Percentiles rank a stretch among this genome's conserved stretches.
These are phyloP conservation scores for Leishmania turanica DNA, from an alignment of 208 protist genomes.

Conservation along the genomic window DNA sequence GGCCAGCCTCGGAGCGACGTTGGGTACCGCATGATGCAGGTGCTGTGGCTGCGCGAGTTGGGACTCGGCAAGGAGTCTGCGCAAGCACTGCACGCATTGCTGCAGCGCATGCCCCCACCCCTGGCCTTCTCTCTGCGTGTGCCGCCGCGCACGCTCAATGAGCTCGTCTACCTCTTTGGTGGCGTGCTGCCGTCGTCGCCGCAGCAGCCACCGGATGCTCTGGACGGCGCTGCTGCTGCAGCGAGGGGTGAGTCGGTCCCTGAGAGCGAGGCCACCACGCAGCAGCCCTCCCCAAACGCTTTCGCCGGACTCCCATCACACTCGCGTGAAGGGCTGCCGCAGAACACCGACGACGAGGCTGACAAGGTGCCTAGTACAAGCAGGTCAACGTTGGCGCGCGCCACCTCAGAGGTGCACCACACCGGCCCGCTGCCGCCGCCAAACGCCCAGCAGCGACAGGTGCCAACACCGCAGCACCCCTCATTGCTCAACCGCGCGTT, in stretches of 20 bases:
- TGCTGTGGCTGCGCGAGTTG: conserved; percentile 73
- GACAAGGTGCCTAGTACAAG: neutral
- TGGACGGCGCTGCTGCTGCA: neutral
- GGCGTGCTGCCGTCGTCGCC: conserved; percentile 18
- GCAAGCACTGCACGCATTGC: conserved; percentile 19
- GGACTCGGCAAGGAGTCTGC: conserved; percentile 45
- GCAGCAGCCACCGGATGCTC: neutral
- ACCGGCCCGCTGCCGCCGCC: neutral
- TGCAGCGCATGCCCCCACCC: conserved; percentile 32
- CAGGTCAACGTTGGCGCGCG: neutral
- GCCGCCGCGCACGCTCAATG: conserved; percentile 46
- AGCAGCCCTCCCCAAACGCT: neutral
- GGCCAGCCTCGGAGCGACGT: conserved; percentile 36
- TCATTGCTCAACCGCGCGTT: neutral
- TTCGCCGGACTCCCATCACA: neutral
- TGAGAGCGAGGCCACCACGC: neutral
- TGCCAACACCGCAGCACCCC: neutral
- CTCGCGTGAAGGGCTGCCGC: neutral
- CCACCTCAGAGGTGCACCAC: conserved; percentile 3
- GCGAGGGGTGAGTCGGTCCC: neutral
- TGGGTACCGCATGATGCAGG: conserved; percentile 68
- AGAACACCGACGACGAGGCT: neutral
- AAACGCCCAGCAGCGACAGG: conserved; percentile 3
- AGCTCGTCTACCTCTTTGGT: conserved; percentile 50
- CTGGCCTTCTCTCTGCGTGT: conserved; percentile 26